A percentile compares a stretch with the other conserved stretches of the same genome.
These are phyloP conservation scores for Solanum chaucha DNA, from an alignment of 257 asterid genomes.

Conservation along the genomic window DNA sequence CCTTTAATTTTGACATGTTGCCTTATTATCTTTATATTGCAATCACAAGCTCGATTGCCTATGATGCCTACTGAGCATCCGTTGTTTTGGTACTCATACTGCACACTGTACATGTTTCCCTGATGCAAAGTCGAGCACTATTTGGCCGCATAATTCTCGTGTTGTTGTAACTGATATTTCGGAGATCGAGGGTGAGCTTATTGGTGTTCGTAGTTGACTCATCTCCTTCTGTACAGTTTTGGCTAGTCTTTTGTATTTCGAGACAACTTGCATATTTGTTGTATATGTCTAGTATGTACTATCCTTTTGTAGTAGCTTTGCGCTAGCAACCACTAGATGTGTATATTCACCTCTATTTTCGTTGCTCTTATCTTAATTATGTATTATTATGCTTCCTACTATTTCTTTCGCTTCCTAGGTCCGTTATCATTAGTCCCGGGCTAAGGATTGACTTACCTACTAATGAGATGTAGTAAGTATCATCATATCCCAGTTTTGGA, in stretches of 20 bases:
- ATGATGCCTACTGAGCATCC: no score
- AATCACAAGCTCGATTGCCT: background rate
- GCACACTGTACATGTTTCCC: background rate
- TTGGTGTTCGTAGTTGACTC: background rate
- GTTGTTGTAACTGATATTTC: background rate
- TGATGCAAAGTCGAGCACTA: background rate
- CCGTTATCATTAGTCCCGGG: background rate
- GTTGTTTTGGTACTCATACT: no score
- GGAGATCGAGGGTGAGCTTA: background rate
- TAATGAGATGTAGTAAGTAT: no score
- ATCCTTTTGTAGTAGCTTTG: background rate
- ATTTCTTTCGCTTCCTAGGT: background rate
- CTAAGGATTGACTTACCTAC: no score
- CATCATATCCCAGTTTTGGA: background rate
- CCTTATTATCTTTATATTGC: no score
- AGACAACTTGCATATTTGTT: background rate
- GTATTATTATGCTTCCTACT: no score
- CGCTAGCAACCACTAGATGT: background rate
- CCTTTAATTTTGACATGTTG: background rate
- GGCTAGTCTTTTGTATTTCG: background rate
- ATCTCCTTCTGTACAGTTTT: background rate
- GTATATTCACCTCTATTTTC: background rate
- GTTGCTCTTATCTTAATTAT: background rate
- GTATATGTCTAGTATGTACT: background rate
- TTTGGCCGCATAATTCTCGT: background rate